Conservation (phyloP, 140 eudicot species). For the Cichorium intybus region DNA sequence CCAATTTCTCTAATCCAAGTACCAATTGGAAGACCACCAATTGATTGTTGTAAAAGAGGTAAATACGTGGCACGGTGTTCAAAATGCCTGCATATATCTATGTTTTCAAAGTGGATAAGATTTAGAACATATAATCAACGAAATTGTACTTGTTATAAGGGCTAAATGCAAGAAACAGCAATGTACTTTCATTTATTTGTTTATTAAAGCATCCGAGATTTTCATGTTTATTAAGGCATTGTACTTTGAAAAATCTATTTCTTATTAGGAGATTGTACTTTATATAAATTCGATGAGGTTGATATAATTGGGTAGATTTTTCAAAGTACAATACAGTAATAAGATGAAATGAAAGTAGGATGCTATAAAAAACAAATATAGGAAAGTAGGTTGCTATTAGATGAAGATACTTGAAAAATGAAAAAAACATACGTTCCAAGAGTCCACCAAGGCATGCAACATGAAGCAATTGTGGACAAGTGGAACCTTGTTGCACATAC, state of each 20-base stretch:
- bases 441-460: slow-evolving; percentile 71
- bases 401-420: neutral
- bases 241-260: neutral
- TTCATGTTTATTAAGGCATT: neutral
- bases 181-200: neutral
- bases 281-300: neutral
- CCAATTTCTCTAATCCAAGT: slow-evolving; percentile 54
- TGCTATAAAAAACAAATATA: too few relatives aligned
- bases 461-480: slow-evolving; percentile 53
- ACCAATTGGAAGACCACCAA: slow-evolving; percentile 58
- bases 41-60: slow-evolving; percentile 55
- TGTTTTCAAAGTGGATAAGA: slow-evolving; percentile 10
- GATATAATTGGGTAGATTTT: neutral
- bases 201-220: neutral
- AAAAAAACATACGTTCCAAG: slow-evolving; percentile 45
- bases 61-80: slow-evolving; percentile 38
- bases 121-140: slow-evolving; percentile 11
- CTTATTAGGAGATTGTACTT: too few relatives aligned
- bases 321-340: neutral
- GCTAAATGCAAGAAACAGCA: neutral
- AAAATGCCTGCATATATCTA: slow-evolving; percentile 64
- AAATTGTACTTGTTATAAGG: neutral
- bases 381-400: neutral
- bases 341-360: neutral
- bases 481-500: slow-evolving; percentile 38